Percentiles rank a stretch among this genome's conserved stretches.
Evolutionary conservation across 306 rosid species (phyloP).

Genomic region (Mucuna pruriens): DNA sequence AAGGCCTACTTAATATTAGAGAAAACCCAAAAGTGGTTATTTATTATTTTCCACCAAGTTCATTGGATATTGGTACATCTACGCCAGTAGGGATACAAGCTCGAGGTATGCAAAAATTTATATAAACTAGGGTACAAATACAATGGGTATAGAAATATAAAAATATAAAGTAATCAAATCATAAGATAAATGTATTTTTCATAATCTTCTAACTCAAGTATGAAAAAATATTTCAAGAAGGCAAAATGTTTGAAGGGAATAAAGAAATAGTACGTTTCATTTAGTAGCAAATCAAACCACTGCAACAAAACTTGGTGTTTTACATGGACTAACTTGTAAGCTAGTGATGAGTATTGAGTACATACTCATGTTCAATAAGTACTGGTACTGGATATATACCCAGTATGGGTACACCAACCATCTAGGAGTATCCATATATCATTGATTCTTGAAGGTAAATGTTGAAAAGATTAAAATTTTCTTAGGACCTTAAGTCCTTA

Average conservation of each 20-base stretch:
- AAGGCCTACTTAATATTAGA: neutral
- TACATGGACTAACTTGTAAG: neutral
- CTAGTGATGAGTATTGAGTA: neutral
- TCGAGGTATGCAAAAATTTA: neutral
- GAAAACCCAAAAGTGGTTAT: neutral
- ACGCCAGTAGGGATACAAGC: neutral
- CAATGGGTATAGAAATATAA: neutral
- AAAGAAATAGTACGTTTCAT: neutral
- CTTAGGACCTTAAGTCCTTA: neutral
- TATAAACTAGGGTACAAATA: neutral
- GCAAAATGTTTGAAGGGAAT: neutral
- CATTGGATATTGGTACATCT: neutral
- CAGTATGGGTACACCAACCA: neutral
- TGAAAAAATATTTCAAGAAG: neutral
- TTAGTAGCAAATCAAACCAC: neutral
- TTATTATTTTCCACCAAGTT: conserved; percentile 7
- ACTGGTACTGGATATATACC: neutral
- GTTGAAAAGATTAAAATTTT: neutral
- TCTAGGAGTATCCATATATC: neutral
- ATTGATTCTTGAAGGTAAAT: neutral
- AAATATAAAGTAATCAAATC: neutral
- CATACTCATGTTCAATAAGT: neutral
- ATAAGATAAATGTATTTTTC: neutral
- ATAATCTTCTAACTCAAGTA: neutral
- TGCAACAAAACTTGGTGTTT: neutral